Evolutionary conservation across 768 basidiomycete species (phyloP).

Genomic region (Russula compacta): DNA sequence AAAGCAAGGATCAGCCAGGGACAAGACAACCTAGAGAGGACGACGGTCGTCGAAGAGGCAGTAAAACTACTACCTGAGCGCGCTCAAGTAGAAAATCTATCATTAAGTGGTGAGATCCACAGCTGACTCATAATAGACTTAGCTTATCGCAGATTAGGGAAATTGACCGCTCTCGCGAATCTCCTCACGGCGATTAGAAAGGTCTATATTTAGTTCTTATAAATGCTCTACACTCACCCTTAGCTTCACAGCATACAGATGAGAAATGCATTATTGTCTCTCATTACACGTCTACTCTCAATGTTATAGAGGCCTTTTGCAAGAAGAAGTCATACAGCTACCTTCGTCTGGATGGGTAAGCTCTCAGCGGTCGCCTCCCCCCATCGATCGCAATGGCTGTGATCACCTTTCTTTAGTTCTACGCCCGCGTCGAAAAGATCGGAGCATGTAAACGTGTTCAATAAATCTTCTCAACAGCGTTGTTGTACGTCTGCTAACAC

Average conservation of each 20-base stretch:
- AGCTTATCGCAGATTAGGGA: constrained; percentile 43
- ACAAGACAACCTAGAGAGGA: constrained; percentile 34
- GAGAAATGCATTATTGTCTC: constrained; percentile 96
- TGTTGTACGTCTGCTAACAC: constrained; percentile 47
- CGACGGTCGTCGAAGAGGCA: constrained; percentile 49
- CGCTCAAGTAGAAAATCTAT: constrained; percentile 58
- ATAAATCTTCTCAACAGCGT: constrained; percentile 59
- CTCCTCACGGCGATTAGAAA: constrained; percentile 53
- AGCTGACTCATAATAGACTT: constrained; percentile 4
- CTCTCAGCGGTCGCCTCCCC: neutral
- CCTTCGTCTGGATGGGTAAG: constrained; percentile 81
- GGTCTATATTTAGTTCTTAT: constrained; percentile 30
- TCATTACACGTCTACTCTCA: constrained; percentile 93
- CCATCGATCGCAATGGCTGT: neutral
- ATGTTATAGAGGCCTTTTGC: constrained; percentile 84
- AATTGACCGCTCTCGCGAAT: constrained; percentile 56
- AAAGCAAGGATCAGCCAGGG: constrained; percentile 31
- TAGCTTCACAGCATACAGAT: constrained; percentile 47
- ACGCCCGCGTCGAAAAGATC: constrained; percentile 71
- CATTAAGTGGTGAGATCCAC: constrained; percentile 57
- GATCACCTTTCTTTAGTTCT: constrained; percentile 36
- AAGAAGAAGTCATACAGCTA: constrained; percentile 66
- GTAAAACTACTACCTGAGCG: constrained; percentile 50
- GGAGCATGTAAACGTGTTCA: constrained; percentile 84
- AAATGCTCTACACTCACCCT: neutral